A percentile compares a stretch with the other conserved stretches of the same genome.
Evolutionary conservation across 345 rosid species (phyloP).

Genomic region (Nasturtium officinale): DNA sequence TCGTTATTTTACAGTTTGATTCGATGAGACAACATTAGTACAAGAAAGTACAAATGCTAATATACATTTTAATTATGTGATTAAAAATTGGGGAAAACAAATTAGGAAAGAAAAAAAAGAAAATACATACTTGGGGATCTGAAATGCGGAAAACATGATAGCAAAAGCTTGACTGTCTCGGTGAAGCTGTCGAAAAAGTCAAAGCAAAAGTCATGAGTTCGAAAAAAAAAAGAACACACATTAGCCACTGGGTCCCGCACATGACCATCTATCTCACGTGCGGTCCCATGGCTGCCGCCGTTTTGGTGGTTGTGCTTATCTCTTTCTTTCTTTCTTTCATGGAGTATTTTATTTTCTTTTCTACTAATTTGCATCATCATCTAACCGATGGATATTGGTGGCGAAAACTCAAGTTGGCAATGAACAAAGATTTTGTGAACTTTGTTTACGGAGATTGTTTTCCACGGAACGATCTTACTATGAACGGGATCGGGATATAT

Average conservation of each 20-base stretch:
- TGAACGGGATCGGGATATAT: neutral
- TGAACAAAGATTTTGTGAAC: neutral
- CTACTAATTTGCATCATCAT: neutral
- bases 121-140: constrained; percentile 48
- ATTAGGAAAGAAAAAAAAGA: neutral
- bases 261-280: constrained; percentile 50
- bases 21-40: constrained; percentile 19
- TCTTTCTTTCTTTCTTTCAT: constrained; percentile 12
- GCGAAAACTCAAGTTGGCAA: neutral
- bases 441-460: neutral
- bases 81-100: neutral
- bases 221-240: constrained; percentile 38
- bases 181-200: constrained; percentile 42
- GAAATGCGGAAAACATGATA: constrained; percentile 60
- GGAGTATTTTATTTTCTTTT: too few relatives aligned
- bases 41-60: neutral
- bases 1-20: neutral
- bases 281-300: constrained; percentile 65
- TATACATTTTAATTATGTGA: neutral
- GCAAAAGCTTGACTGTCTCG: constrained; percentile 49
- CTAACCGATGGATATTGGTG: neutral
- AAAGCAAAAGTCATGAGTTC: constrained; percentile 45
- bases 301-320: constrained; percentile 60
- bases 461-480: neutral
- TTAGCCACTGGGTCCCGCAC: constrained; percentile 47